Percentiles rank a stretch among this genome's conserved stretches.
phyloP scores from a whole-genome alignment of 2,329 filamentous ascomycete genomes.

The Drechslerella dactyloides region DNA sequence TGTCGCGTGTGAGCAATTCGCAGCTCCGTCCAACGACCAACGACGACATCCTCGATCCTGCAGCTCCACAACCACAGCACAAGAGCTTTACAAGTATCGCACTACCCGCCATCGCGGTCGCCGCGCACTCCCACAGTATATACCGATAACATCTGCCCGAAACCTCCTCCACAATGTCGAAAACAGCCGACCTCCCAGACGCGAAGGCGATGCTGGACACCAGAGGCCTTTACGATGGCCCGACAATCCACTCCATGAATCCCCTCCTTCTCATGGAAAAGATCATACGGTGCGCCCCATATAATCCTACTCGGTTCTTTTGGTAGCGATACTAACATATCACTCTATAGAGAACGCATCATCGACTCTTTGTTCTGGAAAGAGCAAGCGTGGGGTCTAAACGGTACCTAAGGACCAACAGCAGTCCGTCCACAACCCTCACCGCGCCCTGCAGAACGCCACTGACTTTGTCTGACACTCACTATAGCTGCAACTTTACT shows the following conservation, averaged over 20 bases:
- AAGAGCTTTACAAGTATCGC: neutral
- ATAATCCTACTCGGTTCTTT: neutral
- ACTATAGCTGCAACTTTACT: conserved; percentile 70
- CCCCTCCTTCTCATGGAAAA: conserved; percentile 55
- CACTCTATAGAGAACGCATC: conserved; percentile 72
- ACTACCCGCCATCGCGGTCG: conserved; percentile 16
- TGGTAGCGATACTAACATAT: conserved; percentile 12
- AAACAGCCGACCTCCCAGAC: conserved; percentile 54
- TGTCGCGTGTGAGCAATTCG: conserved; percentile 44
- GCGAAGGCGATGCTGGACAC: conserved; percentile 55
- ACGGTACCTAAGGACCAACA: conserved; percentile 61
- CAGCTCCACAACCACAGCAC: conserved; percentile 4
- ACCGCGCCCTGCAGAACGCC: conserved; percentile 2
- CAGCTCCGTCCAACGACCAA: conserved; percentile 6
- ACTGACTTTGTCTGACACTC: conserved; percentile 6
- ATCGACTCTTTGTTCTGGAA: conserved; percentile 97
- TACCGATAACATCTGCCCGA: neutral
- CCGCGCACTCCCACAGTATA: conserved; percentile 4
- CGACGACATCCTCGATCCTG: neutral
- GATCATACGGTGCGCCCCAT: conserved; percentile 52
- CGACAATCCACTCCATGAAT: conserved; percentile 55
- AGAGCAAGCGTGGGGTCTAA: conserved; percentile 96
- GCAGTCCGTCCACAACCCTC: conserved; percentile 26
- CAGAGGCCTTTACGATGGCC: conserved; percentile 55
- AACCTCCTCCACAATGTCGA: conserved; percentile 29